Base-by-base conservation (phyloP, 495 filamentous ascomycete species). In the Penicillium flavigenum region DNA sequence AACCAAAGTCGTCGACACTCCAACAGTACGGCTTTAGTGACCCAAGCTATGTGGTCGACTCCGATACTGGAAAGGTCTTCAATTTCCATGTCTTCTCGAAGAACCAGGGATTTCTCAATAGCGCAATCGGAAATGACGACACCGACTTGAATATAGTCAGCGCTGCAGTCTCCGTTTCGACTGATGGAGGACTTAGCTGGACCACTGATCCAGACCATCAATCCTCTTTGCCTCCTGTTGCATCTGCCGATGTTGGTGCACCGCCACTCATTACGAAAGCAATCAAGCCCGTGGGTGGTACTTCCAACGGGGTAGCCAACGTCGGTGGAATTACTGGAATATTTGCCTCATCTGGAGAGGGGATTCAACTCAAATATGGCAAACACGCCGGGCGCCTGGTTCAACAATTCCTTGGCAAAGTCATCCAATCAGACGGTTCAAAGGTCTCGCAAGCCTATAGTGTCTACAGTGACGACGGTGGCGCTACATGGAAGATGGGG, bases 61-160 rank as follows among this genome's bases (percentile, higher is more conserved):
- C 22, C 24, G 10, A 46, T 6, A 46, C 44, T 9, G 44, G 44
- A n/a, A 46, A 46, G 24, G 24, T 46, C 1, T 46, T 46, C 6
- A 46, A 46, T 46, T 46, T 46, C 44, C 44, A 46, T 27, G 44
- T 46, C 14, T 46, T 46, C 19, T 46, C 44, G 44, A 46, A 46
- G 24, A 27, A 46, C 14, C 44, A 46, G 19, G 44, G 44, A 46
- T 46, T 46, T 24, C 12, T n/a, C 14, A n/a, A n/a, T n/a, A n/a
- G 44, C 5, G 22, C 2, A 12, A 26, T 46, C 2, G 44, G 44
- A 46, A 46, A 14, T 5, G 44, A 46, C 19, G 44, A 46, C 12
- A 46, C 44, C 44, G n/a, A 46, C 6, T n/a, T 26, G 5, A 22
- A 46, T 4, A n/a, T 46, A 12, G 14, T 27, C 22, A 46, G 44